A percentile compares a stretch with the other conserved stretches of the same genome.
Conservation (phyloP, 768 basidiomycete genomes). For the Nidularia pulvinata region DNA sequence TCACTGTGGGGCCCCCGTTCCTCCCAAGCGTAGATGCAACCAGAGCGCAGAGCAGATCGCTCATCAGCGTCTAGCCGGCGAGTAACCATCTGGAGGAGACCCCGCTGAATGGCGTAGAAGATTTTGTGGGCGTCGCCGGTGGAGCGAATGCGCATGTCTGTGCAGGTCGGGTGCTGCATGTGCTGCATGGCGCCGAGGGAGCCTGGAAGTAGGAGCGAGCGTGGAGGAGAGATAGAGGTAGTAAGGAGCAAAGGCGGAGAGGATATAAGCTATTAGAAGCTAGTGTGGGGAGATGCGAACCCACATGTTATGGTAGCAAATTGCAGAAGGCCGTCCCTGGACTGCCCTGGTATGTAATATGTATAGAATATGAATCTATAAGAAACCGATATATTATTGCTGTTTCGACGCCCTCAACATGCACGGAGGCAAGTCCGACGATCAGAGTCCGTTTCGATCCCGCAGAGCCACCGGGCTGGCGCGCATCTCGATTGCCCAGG, state of each 20-base stretch:
- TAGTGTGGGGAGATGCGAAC: neutral
- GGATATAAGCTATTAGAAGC: neutral
- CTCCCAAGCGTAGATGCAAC: slow-evolving; percentile 71
- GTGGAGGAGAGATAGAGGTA: slow-evolving; percentile 10
- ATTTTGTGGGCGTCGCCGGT: slow-evolving; percentile 81
- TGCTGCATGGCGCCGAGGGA: slow-evolving; percentile 11
- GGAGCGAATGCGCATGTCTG: slow-evolving; percentile 72
- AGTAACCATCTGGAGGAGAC: slow-evolving; percentile 69
- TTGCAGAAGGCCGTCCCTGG: slow-evolving; percentile 8
- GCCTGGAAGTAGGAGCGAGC: neutral
- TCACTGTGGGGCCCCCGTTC: slow-evolving; percentile 74
- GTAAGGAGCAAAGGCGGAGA: slow-evolving; percentile 1
- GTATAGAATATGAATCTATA: too few species aligned
- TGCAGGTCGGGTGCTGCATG: slow-evolving; percentile 77
- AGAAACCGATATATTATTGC: too few species aligned
- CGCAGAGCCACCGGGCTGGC: too few species aligned
- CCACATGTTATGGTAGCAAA: slow-evolving; percentile 5
- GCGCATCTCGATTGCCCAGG: slow-evolving; percentile 36
- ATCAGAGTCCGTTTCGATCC: too few species aligned
- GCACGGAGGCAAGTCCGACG: too few species aligned
- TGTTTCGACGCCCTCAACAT: too few species aligned
- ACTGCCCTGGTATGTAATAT: slow-evolving; percentile 6
- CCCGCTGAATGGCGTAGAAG: slow-evolving; percentile 69
- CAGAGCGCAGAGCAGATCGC: slow-evolving; percentile 52
- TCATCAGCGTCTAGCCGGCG: slow-evolving; percentile 80